Evolutionary conservation across 2,329 filamentous ascomycete genomes (phyloP), one percentile per base, ranked within the genome.

Genomic region (Cercospora zeina): DNA sequence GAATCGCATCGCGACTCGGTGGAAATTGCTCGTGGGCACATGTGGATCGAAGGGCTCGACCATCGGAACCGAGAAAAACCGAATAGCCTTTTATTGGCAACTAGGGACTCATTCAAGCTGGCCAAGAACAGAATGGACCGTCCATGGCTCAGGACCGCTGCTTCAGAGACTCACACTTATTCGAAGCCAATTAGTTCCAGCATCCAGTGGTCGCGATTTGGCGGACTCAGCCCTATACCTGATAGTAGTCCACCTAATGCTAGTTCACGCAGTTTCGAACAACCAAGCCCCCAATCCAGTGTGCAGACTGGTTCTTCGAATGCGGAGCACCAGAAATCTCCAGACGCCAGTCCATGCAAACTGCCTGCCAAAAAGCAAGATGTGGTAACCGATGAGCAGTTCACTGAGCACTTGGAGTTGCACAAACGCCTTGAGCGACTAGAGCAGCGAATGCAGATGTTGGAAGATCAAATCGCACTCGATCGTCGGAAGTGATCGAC

Each of bases 1-100:
- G 49, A 61, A 30, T 54, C 58, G 2, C 72, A 74, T 56, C 68
- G 72, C 50, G 69, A 74, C 62, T 73, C 71, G 6, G 63, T 74
- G 11, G 71, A 73, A 3, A 65, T 73, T 7, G 64, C 66, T 13
- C 69, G 65, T 34, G 65, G 62, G 8, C 64, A 65, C 19, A 50
- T 68, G 9, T 50, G 51, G 37, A 58, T 65, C 21, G 65, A 69
- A 11, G 62, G 71, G 13, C 55, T 58, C 1, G 61, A 63, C 11
- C 30, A 47, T 36, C 19, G 45, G 14, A 63, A 62, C 8, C 55
- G 34, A 66, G 16, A 58, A 64, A n/a, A 57, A 64, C 61, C 61
- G 10, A 62, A 62, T 11, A 59, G 55, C 10, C 66, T 73, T 8
- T 55, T 68, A 24, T 63, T 64, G n/a, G 56, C 68, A 10, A 45